These are phyloP conservation scores for Sphaerosporella brunnea DNA, from an alignment of 495 filamentous ascomycete species.

Conservation along the genomic window DNA sequence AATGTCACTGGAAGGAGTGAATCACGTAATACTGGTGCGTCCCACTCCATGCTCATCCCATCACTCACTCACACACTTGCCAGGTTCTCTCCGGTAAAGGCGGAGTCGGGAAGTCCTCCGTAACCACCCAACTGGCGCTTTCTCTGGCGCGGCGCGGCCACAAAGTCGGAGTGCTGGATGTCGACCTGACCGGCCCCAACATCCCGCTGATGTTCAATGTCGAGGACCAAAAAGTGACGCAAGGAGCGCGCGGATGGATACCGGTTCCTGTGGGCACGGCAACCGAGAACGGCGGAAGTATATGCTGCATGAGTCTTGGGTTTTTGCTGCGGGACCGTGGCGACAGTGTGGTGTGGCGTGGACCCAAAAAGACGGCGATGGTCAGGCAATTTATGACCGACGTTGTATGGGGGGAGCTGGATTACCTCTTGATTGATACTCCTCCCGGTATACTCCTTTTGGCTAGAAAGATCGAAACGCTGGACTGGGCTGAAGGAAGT, in stretches of 20 bases:
- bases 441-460: constrained; percentile 45
- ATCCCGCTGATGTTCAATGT: constrained; percentile 87
- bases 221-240: constrained; percentile 73
- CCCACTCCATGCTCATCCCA: constrained; percentile 30
- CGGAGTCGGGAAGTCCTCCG: constrained; percentile 91
- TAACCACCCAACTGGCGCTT: constrained; percentile 86
- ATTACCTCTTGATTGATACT: constrained; percentile 87
- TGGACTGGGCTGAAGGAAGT: background rate
- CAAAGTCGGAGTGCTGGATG: constrained; percentile 75
- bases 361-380: constrained; percentile 98
- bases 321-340: constrained; percentile 69
- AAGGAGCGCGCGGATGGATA: constrained; percentile 75
- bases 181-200: constrained; percentile 89
- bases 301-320: constrained; percentile 72
- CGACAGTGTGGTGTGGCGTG: constrained; percentile 91
- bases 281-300: constrained; percentile 7
- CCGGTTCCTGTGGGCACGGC: constrained; percentile 38
- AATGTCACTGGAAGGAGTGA: constrained; percentile 42
- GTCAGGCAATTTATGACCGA: constrained; percentile 86
- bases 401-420: constrained; percentile 73
- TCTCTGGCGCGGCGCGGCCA: constrained; percentile 65
- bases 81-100: constrained; percentile 92
- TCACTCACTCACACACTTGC: constrained; percentile 3
- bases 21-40: constrained; percentile 45
- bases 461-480: background rate